These are phyloP conservation scores for Phalaenopsis equestris DNA, from an alignment of 106 monocot genomes.

Conservation along the genomic window DNA sequence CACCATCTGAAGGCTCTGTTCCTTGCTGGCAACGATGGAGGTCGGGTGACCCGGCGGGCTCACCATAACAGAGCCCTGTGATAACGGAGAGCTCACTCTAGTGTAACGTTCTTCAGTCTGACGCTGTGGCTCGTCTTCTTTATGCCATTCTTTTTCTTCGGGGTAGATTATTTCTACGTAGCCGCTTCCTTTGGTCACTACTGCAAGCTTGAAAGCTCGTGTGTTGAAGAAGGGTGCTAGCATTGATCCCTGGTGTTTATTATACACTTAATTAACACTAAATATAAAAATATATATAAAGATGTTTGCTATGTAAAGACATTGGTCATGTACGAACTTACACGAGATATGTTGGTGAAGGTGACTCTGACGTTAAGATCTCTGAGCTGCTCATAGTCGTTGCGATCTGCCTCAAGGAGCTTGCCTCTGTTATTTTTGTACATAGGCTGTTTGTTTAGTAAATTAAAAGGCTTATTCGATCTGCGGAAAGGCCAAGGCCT, in stretches of 20 bases:
- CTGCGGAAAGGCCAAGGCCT: slow-evolving; percentile 17
- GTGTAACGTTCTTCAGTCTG: slow-evolving; percentile 12
- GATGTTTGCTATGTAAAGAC: too few relatives aligned
- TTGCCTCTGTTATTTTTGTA: slow-evolving; percentile 37
- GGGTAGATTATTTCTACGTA: slow-evolving; percentile 64
- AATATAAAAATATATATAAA: too few relatives aligned
- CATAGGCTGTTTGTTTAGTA: slow-evolving; percentile 31
- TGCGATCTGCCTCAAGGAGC: slow-evolving; percentile 24
- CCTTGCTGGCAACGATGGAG: slow-evolving; percentile 23
- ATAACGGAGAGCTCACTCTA: slow-evolving; percentile 20
- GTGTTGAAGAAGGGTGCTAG: slow-evolving; percentile 52
- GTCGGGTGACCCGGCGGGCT: slow-evolving; percentile 54
- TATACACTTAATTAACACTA: too few relatives aligned
- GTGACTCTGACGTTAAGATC: slow-evolving; percentile 47
- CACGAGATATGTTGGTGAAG: slow-evolving; percentile 40
- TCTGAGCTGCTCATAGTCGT: slow-evolving; percentile 37
- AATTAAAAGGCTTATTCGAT: slow-evolving; percentile 32
- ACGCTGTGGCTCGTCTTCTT: background rate
- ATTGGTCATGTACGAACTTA: background rate
- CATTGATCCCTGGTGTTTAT: slow-evolving; percentile 46
- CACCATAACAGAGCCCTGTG: slow-evolving; percentile 24
- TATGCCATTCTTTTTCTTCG: background rate
- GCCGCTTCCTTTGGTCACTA: slow-evolving; percentile 45
- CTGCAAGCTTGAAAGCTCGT: slow-evolving; percentile 32
- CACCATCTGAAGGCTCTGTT: slow-evolving; percentile 32